Conservation (phyloP, 2,329 filamentous ascomycete genomes). For the Aschersonia sp. region DNA sequence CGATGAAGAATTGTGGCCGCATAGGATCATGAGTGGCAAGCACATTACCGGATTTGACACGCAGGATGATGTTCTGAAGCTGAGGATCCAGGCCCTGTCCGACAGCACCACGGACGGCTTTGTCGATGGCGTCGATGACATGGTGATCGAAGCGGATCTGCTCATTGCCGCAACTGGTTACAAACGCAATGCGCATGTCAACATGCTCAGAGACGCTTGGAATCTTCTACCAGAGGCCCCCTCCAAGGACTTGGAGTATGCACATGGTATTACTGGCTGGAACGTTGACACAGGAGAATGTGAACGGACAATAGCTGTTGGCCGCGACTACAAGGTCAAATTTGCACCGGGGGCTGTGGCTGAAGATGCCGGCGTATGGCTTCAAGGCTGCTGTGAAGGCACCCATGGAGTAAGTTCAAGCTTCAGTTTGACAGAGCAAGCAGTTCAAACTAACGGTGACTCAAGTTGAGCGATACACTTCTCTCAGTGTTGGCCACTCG, state of each 20-base stretch:
- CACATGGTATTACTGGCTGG: slow-evolving; percentile 24
- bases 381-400: slow-evolving; percentile 87
- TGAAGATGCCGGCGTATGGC: slow-evolving; percentile 67
- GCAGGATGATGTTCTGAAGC: slow-evolving; percentile 34
- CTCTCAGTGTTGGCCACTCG: slow-evolving; percentile 64
- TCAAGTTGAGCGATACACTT: slow-evolving; percentile 63
- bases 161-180: slow-evolving; percentile 86
- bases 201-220: slow-evolving; percentile 55
- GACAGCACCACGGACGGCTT: slow-evolving; percentile 26
- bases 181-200: slow-evolving; percentile 60
- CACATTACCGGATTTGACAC: slow-evolving; percentile 49
- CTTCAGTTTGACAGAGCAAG: neutral
- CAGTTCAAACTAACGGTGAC: slow-evolving; percentile 8
- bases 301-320: slow-evolving; percentile 45
- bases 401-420: slow-evolving; percentile 68
- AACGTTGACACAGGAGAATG: slow-evolving; percentile 22
- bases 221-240: slow-evolving; percentile 45
- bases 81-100: slow-evolving; percentile 39
- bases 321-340: slow-evolving; percentile 64
- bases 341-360: slow-evolving; percentile 56
- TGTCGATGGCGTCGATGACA: slow-evolving; percentile 25
- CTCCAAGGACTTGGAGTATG: slow-evolving; percentile 13
- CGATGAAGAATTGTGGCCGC: slow-evolving; percentile 64
- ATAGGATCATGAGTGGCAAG: slow-evolving; percentile 61
- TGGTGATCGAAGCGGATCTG: slow-evolving; percentile 61